Conservation (phyloP, 2,329 filamentous ascomycete genomes). For the Pseudomassariella vexata region DNA sequence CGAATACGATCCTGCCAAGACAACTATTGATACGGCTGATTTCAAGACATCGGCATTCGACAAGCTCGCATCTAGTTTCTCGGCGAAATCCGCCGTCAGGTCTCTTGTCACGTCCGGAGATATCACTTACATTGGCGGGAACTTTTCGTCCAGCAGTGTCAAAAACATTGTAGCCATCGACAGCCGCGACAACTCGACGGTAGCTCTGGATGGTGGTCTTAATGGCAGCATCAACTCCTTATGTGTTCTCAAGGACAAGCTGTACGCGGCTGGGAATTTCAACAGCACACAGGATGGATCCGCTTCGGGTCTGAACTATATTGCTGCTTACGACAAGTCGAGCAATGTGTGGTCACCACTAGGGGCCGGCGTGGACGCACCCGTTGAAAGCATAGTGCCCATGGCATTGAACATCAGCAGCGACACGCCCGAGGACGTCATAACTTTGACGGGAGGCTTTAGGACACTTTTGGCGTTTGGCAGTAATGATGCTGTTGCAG, state of each 20-base stretch:
- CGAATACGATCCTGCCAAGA: constrained; percentile 70
- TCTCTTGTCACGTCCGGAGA: constrained; percentile 61
- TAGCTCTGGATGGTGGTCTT: constrained; percentile 65
- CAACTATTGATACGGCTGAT: constrained; percentile 52
- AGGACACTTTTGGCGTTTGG: constrained; percentile 64
- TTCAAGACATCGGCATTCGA: constrained; percentile 71
- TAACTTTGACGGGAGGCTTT: constrained; percentile 80
- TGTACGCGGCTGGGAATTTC: constrained; percentile 86
- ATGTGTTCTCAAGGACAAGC: constrained; percentile 55
- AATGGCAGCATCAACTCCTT: constrained; percentile 73
- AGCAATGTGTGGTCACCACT: constrained; percentile 70
- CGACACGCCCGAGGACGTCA: constrained; percentile 62
- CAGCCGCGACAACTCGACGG: constrained; percentile 53
- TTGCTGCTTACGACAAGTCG: constrained; percentile 69
- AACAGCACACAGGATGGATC: constrained; percentile 61
- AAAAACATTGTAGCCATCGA: constrained; percentile 74
- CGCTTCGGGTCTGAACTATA: constrained; percentile 61
- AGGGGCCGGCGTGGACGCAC: constrained; percentile 79
- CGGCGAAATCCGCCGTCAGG: constrained; percentile 61
- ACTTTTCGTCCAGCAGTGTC: constrained; percentile 65
- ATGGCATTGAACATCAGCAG: constrained; percentile 73
- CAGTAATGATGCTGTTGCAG: constrained; percentile 53
- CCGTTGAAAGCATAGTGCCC: constrained; percentile 68
- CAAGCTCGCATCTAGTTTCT: constrained; percentile 65
- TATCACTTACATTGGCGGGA: constrained; percentile 72